Evolutionary conservation across 1,284 basidiomycete species (phyloP), one percentile per base, ranked within the genome.

Genomic region (Pseudozyma thailandica): DNA sequence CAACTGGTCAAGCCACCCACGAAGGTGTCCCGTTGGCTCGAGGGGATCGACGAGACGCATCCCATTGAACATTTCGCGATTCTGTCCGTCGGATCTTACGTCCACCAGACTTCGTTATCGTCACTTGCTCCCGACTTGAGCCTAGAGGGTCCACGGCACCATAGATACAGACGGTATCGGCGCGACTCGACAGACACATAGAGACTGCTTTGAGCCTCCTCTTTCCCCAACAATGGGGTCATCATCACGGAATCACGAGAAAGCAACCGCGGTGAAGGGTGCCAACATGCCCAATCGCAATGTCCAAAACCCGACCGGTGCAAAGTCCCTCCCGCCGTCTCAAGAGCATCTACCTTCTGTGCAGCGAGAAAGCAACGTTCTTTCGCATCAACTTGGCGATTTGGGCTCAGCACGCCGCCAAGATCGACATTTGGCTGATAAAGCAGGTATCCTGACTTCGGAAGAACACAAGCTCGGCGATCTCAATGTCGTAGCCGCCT

Each of bases 401-500:
- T 31, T 71, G 20, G 61, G 61, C 37, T 71, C 61, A 10, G 38
- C 68, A 13, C 52, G 57, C 4, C 59, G 50, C 6, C 20, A 56
- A 26, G 57, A 71, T 35, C 57, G 61, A 18, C 37, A 49, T 41
- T 39, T 71, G 1, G 61, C 58, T 6, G 50, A 60, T 43, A 38
- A 55, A 25, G 47, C 47, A 13, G 69, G 59, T 28, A 47, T 72
- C 43, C 59, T 72, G 35, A 58, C 69, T 4, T 61, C 62, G 2
- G 62, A 65, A 26, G 69, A 72, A 39, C 54, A 65, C 53, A 62
- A 72, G 53, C 64, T 72, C 0, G 70, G 70, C 23, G 74, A 79
- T 57, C 57, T 80, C 50, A 80, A 80, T 43, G 77, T 80, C 7
- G 74, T 80, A 15, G 76, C 71, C 20, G 70, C 72, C 4, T 78